Evolutionary conservation across 148 eudicot species (phyloP).

Genomic region (Nepenthes mirabilis): DNA sequence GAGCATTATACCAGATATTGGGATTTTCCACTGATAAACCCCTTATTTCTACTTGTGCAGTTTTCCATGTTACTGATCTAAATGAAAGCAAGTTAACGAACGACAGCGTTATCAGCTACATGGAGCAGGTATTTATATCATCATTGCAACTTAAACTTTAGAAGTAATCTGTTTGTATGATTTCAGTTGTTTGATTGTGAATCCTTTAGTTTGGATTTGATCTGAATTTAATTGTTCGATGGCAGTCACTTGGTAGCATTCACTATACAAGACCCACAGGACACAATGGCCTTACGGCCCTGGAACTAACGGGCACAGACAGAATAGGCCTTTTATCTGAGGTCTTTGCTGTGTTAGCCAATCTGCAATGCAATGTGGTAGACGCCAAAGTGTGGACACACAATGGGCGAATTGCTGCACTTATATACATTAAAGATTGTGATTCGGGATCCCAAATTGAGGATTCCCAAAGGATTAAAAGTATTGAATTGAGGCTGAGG

Average conservation of each 20-base stretch:
- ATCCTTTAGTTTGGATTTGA: neutral
- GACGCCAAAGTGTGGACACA: conserved; percentile 88
- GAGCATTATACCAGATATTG: neutral
- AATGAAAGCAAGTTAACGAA: conserved; percentile 76
- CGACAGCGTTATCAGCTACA: conserved; percentile 59
- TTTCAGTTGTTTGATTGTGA: neutral
- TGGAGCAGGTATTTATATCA: conserved; percentile 56
- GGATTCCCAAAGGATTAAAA: conserved; percentile 37
- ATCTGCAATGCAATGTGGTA: conserved; percentile 57
- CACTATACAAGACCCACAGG: conserved; percentile 29
- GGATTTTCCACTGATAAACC: neutral
- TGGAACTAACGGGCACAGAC: conserved; percentile 76
- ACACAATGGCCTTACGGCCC: conserved; percentile 53
- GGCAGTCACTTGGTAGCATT: conserved; percentile 67
- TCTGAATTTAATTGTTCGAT: conserved; percentile 2
- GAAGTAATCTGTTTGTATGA: neutral
- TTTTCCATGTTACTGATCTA: conserved; percentile 88
- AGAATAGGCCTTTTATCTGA: conserved; percentile 74
- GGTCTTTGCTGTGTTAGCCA: conserved; percentile 73
- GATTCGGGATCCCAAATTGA: conserved; percentile 60
- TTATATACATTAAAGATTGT: conserved; percentile 60
- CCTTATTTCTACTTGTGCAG: conserved; percentile 30
- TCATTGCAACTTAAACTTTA: neutral
- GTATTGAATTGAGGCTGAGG: conserved; percentile 48
- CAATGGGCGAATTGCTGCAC: conserved; percentile 80